Evolutionary conservation across 805 yeast genomes (phyloP).

Genomic region (Suhomyces emberorum): DNA sequence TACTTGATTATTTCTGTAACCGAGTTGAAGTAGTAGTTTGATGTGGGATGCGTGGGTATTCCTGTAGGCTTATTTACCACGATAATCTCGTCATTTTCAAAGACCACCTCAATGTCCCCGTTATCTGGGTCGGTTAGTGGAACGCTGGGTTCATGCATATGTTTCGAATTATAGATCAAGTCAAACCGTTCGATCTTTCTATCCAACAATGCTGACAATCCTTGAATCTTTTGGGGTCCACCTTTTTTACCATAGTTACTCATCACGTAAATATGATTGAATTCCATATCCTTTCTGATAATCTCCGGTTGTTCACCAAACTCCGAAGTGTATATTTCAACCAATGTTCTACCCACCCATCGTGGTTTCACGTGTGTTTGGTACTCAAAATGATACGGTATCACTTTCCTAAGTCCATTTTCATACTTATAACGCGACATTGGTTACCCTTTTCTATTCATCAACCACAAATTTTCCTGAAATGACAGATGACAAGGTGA

Average conservation of each 20-base stretch:
- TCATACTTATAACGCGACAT: slow-evolving; percentile 10
- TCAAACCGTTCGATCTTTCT: slow-evolving; percentile 14
- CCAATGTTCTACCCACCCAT: slow-evolving; percentile 34
- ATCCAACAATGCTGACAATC: slow-evolving; percentile 13
- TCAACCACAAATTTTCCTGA: too few relatives aligned
- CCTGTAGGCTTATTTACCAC: slow-evolving; percentile 54
- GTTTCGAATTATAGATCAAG: slow-evolving; percentile 24
- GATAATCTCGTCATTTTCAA: slow-evolving; percentile 33
- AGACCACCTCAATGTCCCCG: slow-evolving; percentile 21
- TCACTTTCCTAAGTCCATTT: slow-evolving; percentile 33
- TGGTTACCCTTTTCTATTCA: too few relatives aligned
- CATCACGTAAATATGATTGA: slow-evolving; percentile 23
- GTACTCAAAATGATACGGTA: slow-evolving; percentile 31
- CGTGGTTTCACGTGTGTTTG: slow-evolving; percentile 36
- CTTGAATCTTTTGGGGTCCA: slow-evolving; percentile 16
- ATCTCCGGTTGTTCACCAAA: slow-evolving; percentile 29
- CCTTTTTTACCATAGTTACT: slow-evolving; percentile 19
- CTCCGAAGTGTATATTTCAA: slow-evolving; percentile 30
- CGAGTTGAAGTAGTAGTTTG: slow-evolving; percentile 41
- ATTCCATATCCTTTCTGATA: slow-evolving; percentile 22
- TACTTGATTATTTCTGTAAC: slow-evolving; percentile 40
- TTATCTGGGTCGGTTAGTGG: slow-evolving; percentile 12
- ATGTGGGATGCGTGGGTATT: slow-evolving; percentile 53
- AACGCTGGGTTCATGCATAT: slow-evolving; percentile 47
- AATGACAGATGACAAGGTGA: too few relatives aligned